A percentile compares a stretch with the other conserved stretches of the same genome.
Conservation (phyloP, 2,329 filamentous ascomycete species). For the Exophiala phaeomuriformis region DNA sequence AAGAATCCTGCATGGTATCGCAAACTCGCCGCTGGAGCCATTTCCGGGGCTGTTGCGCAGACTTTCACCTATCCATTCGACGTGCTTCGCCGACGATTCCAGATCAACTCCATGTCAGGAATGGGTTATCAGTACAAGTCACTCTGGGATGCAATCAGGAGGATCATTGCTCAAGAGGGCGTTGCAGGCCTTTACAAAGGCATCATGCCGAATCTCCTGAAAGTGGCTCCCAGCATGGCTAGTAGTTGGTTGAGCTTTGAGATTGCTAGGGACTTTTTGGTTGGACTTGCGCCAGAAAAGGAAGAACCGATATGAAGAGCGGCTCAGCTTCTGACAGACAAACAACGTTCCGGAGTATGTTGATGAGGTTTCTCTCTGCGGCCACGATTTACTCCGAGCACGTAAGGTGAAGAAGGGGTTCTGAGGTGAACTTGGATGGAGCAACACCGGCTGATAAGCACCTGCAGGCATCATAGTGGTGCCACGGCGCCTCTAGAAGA, state of each 20-base stretch:
- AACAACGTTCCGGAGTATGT: background rate
- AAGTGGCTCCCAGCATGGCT: constrained; percentile 97
- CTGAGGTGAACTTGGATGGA: no score
- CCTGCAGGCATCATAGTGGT: no score
- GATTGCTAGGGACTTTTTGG: constrained; percentile 77
- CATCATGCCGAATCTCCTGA: constrained; percentile 87
- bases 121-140: constrained; percentile 95
- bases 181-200: constrained; percentile 86
- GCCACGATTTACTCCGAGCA: background rate
- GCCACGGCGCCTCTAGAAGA: background rate
- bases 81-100: constrained; percentile 86
- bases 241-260: constrained; percentile 98
- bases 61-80: constrained; percentile 98
- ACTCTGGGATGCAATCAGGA: constrained; percentile 71
- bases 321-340: background rate
- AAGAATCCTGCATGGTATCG: constrained; percentile 69
- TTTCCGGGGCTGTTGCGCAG: constrained; percentile 93
- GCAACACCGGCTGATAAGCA: no score
- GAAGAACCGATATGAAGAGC: constrained; percentile 21
- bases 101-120: constrained; percentile 98
- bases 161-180: constrained; percentile 80
- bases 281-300: constrained; percentile 33
- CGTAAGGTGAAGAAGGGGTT: no score
- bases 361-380: background rate
- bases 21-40: constrained; percentile 81